phyloP scores from a whole-genome alignment of 2,329 filamentous ascomycete species.

The Colletotrichum shisoi region DNA sequence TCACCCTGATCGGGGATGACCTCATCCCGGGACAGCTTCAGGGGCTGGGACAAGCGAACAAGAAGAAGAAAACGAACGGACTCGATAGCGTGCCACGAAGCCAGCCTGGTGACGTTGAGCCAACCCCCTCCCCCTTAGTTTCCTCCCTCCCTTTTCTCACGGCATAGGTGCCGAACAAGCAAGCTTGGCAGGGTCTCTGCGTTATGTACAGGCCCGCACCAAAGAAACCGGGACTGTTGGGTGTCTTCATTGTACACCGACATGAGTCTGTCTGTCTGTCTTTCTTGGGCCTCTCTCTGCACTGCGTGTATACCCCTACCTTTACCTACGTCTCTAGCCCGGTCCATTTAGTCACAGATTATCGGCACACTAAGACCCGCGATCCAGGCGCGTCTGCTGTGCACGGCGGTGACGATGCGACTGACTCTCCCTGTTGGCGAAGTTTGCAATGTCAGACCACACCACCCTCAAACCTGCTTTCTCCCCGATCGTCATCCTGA shows the following conservation, averaged over 20 bases:
- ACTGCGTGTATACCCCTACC: neutral
- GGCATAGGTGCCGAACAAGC: slow-evolving; percentile 8
- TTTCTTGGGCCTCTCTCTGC: neutral
- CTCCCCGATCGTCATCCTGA: slow-evolving; percentile 18
- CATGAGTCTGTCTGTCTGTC: neutral
- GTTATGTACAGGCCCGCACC: slow-evolving; percentile 13
- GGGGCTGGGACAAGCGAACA: neutral
- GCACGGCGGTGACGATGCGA: slow-evolving; percentile 36
- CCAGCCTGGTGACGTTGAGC: slow-evolving; percentile 32
- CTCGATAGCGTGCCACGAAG: slow-evolving; percentile 31
- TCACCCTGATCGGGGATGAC: slow-evolving; percentile 24
- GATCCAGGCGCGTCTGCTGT: slow-evolving; percentile 18
- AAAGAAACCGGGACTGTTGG: slow-evolving; percentile 4
- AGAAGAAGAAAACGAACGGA: neutral
- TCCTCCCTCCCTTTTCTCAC: slow-evolving; percentile 8
- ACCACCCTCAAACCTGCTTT: slow-evolving; percentile 36
- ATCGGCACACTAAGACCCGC: slow-evolving; percentile 14
- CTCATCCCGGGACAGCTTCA: slow-evolving; percentile 24
- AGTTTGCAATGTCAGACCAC: slow-evolving; percentile 13
- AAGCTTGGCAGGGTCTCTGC: slow-evolving; percentile 35
- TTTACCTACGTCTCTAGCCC: neutral
- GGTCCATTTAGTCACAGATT: slow-evolving; percentile 10
- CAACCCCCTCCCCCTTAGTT: slow-evolving; percentile 17
- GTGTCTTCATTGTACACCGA: neutral
- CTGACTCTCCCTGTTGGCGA: neutral